These are phyloP conservation scores for Diaporthe aspalathi DNA, from an alignment of 2,329 filamentous ascomycete species.

Conservation along the genomic window DNA sequence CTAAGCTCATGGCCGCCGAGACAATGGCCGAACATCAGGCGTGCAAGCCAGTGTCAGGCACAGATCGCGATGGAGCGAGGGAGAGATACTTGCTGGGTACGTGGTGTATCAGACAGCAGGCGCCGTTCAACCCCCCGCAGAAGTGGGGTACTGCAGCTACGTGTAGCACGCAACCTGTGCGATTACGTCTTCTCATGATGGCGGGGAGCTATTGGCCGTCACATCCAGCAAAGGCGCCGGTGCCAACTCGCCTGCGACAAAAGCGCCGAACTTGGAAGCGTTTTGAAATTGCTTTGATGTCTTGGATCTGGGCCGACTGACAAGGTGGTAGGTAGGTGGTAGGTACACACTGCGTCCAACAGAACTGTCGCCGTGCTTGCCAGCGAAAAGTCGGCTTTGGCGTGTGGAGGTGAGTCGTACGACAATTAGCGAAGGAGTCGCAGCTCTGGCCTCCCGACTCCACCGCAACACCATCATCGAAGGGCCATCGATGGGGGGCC, in stretches of 20 bases:
- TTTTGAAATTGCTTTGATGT: constrained; percentile 16
- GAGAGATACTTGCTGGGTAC: neutral
- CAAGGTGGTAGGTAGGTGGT: too few relatives aligned
- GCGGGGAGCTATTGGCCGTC: neutral
- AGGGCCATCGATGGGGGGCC: neutral
- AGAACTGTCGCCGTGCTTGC: too few relatives aligned
- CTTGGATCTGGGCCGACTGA: neutral
- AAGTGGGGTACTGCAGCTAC: constrained; percentile 15
- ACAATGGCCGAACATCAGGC: neutral
- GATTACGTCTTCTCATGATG: constrained; percentile 10
- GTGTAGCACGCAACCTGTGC: constrained; percentile 20
- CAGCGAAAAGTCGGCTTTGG: neutral
- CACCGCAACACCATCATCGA: too few relatives aligned
- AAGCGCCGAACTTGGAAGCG: constrained; percentile 2
- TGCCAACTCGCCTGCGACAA: neutral
- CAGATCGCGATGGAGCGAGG: constrained; percentile 22
- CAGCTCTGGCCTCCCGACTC: constrained; percentile 16
- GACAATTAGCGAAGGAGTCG: constrained; percentile 12
- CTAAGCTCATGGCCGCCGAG: neutral
- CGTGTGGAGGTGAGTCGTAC: neutral
- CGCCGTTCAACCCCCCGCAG: neutral
- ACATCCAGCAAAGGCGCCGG: neutral
- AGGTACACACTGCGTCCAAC: too few relatives aligned
- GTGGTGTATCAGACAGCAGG: constrained; percentile 10
- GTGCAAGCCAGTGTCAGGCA: neutral